phyloP scores from a whole-genome alignment of 2,329 filamentous ascomycete species.

The Tolypocladium amazonense region DNA sequence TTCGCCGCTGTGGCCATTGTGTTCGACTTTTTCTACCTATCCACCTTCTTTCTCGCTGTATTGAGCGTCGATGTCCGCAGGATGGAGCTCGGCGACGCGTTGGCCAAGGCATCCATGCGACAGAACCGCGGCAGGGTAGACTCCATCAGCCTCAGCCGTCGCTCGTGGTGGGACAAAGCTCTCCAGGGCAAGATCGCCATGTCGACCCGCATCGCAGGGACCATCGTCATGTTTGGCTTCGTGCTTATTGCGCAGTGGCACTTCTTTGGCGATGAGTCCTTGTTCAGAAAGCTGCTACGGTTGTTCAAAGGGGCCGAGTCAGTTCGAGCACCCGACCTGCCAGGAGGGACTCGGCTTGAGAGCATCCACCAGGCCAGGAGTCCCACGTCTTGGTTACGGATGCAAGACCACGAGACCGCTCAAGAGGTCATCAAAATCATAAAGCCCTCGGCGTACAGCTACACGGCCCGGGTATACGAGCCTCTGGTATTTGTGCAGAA shows the following conservation, averaged over 20 bases:
- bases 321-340: conserved; percentile 16
- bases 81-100: conserved; percentile 63
- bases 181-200: conserved; percentile 53
- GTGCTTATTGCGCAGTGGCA: conserved; percentile 68
- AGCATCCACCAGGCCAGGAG: conserved; percentile 64
- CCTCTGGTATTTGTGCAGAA: conserved; percentile 63
- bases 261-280: conserved; percentile 54
- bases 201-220: conserved; percentile 66
- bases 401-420: conserved; percentile 72
- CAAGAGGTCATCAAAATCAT: conserved; percentile 66
- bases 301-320: conserved; percentile 9
- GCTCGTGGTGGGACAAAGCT: conserved; percentile 48
- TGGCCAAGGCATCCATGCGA: conserved; percentile 44
- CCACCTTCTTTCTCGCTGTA: conserved; percentile 72
- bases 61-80: conserved; percentile 69
- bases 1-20: conserved; percentile 66
- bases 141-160: conserved; percentile 10
- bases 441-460: conserved; percentile 60
- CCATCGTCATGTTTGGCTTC: conserved; percentile 61
- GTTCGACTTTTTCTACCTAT: conserved; percentile 68
- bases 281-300: conserved; percentile 18
- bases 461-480: conserved; percentile 64
- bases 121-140: conserved; percentile 18
- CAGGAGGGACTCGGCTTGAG: conserved; percentile 33
- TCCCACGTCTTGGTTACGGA: conserved; percentile 64